phyloP scores from a whole-genome alignment of 148 eudicot genomes.

The Spergularia bocconei region DNA sequence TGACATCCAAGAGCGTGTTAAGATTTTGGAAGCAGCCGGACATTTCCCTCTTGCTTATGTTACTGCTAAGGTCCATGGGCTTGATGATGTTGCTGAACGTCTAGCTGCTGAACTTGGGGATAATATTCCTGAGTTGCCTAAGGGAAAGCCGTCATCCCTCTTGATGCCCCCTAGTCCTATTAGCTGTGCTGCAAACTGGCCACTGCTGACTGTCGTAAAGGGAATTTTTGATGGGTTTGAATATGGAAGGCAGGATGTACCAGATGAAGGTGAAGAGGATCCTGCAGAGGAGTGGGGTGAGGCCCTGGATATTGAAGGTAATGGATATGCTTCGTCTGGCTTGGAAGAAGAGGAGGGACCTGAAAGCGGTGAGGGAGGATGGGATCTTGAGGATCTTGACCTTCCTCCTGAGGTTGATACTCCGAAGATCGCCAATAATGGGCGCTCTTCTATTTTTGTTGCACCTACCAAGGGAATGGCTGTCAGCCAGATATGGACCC shows the following conservation, averaged over 20 bases:
- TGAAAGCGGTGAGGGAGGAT: slow-evolving; percentile 42
- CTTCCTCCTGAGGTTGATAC: slow-evolving; percentile 46
- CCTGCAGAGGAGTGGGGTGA: slow-evolving; percentile 60
- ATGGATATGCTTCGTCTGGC: slow-evolving; percentile 47
- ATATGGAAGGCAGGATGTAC: slow-evolving; percentile 32
- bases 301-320: slow-evolving; percentile 52
- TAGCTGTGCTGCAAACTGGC: slow-evolving; percentile 65
- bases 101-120: slow-evolving; percentile 61
- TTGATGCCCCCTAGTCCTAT: slow-evolving; percentile 64
- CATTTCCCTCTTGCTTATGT: slow-evolving; percentile 68
- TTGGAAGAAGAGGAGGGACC: slow-evolving; percentile 46
- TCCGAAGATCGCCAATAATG: slow-evolving; percentile 33
- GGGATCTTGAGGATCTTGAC: slow-evolving; percentile 49
- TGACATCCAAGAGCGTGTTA: slow-evolving; percentile 65
- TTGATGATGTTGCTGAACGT: slow-evolving; percentile 47
- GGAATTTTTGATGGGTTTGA: slow-evolving; percentile 69
- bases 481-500: slow-evolving; percentile 49
- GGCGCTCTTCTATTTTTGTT: slow-evolving; percentile 31
- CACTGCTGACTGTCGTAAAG: slow-evolving; percentile 55
- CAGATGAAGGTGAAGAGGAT: slow-evolving; percentile 53
- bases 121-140: slow-evolving; percentile 51
- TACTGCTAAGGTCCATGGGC: slow-evolving; percentile 62
- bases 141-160: slow-evolving; percentile 51
- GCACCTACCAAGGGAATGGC: slow-evolving; percentile 46
- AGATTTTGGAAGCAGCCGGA: slow-evolving; percentile 61